Evolutionary conservation across 495 filamentous ascomycete species (phyloP), one percentile per base, ranked within the genome.

Genomic region (Thozetella sp.): DNA sequence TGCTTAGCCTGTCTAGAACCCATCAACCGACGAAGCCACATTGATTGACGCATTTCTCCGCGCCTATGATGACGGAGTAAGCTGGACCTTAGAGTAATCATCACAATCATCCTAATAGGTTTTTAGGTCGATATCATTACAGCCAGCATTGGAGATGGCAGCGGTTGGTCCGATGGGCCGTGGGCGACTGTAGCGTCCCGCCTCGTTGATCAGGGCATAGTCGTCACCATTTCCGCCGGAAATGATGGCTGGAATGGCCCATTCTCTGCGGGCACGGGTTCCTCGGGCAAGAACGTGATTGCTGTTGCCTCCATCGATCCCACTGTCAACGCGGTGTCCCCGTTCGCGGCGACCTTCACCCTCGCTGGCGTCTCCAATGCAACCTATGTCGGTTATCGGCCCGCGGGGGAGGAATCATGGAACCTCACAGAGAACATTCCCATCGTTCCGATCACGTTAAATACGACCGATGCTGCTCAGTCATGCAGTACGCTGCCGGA

Each of bases 231-330:
- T 25, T 67, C 71, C 1, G 65, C 71, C 3, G 73, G 71, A 2
- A 76, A 76, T 30, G 61, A 58, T 11, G 73, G 73, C 20, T 59
- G 61, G 2, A 53, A 60, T 3, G 72, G 71, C n/a, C 69, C 72
- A 2, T 72, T 72, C 57, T 67, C 59, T 30, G 64, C 59, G 30
- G 63, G 63, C 57, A 63, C 60, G 22, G 69, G 70, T 13, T 64
- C 68, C 0, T 67, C 64, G 12, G 72, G 72, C 11, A 65, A 67
- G 46, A 63, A 67, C 25, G 68, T 71, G 25, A 55, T 70, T 22
- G 61, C 67, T 19, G 67, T 73, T 13, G 70, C 66, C 22, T 60
- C 64, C 22, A 64, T 60, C 6, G 64, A 69, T n/a, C 57, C 70
- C 0, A 63, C 55, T 12, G 43, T 63, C n/a, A 43, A 58, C 13